These are phyloP conservation scores for Phaseolus coccineus DNA, from an alignment of 331 rosid genomes.

Conservation along the genomic window DNA sequence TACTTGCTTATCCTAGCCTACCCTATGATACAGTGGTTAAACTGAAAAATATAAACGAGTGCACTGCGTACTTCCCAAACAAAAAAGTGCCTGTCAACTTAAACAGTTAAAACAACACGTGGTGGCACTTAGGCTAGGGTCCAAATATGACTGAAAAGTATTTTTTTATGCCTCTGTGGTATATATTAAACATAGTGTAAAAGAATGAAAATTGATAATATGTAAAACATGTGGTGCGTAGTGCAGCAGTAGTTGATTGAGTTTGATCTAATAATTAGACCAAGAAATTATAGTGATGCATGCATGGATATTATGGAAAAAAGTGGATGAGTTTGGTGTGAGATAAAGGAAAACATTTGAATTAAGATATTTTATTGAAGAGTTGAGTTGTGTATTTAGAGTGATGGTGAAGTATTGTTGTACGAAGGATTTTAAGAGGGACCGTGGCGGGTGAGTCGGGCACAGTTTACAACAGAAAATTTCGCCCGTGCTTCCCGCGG, in stretches of 20 bases:
- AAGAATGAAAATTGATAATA: no score
- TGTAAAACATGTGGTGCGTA: no score
- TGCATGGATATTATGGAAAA: no score
- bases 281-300: no score
- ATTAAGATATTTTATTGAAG: no score
- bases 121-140: not conserved
- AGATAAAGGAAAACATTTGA: no score
- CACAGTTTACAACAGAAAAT: slow-evolving; percentile 20
- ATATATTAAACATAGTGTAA: no score
- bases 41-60: not conserved
- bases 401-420: not conserved
- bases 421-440: slow-evolving; percentile 24
- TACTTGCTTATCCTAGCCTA: not conserved
- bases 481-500: slow-evolving; percentile 85
- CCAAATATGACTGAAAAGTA: not conserved
- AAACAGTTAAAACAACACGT: slow-evolving; percentile 4
- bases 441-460: not conserved
- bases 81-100: not conserved
- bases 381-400: not conserved
- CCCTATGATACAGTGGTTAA: not conserved
- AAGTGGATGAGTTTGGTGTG: no score
- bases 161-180: not conserved
- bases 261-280: no score
- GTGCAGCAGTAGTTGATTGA: no score
- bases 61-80: not conserved